Base-by-base conservation (phyloP, 495 filamentous ascomycete genomes). In the Penicillium chermesinum region DNA sequence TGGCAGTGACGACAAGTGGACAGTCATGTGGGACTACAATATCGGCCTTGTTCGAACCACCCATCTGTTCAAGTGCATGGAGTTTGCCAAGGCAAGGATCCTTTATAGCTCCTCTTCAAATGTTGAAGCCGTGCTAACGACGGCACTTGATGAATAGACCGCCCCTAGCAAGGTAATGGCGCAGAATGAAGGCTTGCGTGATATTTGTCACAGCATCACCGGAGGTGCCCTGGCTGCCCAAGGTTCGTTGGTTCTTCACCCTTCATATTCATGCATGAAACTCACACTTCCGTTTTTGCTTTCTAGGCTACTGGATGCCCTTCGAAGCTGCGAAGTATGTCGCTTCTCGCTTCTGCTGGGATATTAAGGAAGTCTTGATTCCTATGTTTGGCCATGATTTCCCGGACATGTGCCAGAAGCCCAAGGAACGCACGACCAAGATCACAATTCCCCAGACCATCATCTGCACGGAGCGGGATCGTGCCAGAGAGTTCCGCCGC, bases 21-120 rank as follows among this genome's bases (percentile, higher is more conserved):
- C 74, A 6, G 81, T 98, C 18, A 88, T 95, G 82, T 98, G 93
- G 93, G 93, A 98, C 64, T 96, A 96, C 65, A 89, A 90, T 50
- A 83, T 91, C 47, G 93, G 93, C n/a, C 84, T 96, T 19, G 91
- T 96, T 42, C 83, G 91, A 48, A 91, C 91, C 59, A 96, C 93
- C 5, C 87, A 89, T 35, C 87, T 98, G 59, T 97, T 98, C 78
- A 95, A 95, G 59, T 89, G 87, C 57, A 83, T 80, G 49, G 81
- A 83, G 47, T 89, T 91, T 61, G 78, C 84, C 35, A 98, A 98
- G 82, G 91, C 89, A 53, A 50, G 55, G n/a, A n/a, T n/a, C n/a
- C n/a, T n/a, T n/a, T n/a, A n/a, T n/a, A n/a, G n/a, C n/a, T n/a
- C n/a, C n/a, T n/a, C n/a, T n/a, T n/a, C n/a, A n/a, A n/a, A n/a